phyloP scores from a whole-genome alignment of 2,329 filamentous ascomycete genomes.

The Aspergillus versicolor region DNA sequence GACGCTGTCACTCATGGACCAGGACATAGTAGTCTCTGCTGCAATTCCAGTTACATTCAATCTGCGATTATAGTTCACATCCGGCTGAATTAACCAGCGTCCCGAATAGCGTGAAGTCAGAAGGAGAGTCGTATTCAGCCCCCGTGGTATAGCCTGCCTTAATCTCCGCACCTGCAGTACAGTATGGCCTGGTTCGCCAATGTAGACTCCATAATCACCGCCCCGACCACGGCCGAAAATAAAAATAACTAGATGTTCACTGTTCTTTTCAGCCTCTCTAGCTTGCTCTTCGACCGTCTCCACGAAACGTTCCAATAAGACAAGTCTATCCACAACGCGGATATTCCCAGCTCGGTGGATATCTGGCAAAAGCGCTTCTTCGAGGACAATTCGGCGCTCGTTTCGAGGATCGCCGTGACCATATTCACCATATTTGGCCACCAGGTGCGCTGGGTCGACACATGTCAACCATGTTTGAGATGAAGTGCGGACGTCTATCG shows the following conservation, averaged over 20 bases:
- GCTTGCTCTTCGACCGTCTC: slow-evolving; percentile 14
- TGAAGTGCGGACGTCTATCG: not conserved
- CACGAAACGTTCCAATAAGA: slow-evolving; percentile 9
- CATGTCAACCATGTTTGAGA: slow-evolving; percentile 5
- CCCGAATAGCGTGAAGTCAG: not conserved
- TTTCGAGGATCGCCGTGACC: slow-evolving; percentile 9
- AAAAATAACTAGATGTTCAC: not conserved
- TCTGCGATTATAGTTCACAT: not conserved
- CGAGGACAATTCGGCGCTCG: slow-evolving; percentile 12
- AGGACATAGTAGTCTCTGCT: not conserved
- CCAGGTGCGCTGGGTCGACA: not conserved
- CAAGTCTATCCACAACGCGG: slow-evolving; percentile 6
- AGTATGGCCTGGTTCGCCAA: not conserved
- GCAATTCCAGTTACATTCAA: not conserved
- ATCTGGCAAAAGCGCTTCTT: not conserved
- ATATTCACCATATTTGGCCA: slow-evolving; percentile 11
- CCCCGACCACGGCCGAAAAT: not conserved
- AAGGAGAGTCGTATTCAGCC: not conserved
- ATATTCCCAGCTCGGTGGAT: slow-evolving; percentile 4
- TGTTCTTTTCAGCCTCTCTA: not conserved
- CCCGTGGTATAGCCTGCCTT: too few relatives aligned
- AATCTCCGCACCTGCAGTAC: not conserved
- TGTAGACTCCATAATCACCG: not conserved
- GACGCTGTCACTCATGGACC: not conserved
- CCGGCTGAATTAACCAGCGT: not conserved